Evolutionary conservation across 345 rosid species (phyloP), one percentile per base, ranked within the genome.

Genomic region (Draba incana): DNA sequence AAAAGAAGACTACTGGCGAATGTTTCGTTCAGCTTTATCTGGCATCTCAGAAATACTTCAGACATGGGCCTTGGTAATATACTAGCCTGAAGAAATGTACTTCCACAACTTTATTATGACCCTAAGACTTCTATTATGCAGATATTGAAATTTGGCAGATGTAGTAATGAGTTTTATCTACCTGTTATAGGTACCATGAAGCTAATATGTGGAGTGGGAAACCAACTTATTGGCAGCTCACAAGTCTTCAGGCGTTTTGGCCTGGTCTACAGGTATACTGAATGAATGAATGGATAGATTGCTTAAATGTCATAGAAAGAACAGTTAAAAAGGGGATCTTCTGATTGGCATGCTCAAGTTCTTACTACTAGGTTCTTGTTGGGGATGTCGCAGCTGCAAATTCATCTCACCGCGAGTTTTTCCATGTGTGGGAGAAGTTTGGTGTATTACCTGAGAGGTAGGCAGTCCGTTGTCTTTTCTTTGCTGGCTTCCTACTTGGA

Each of bases 221-320:
- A 77, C 90, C 98, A 66, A 93, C 98, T 53, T 85, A 93, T 71
- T 93, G 98, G 98, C 98, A 93, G 82, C 90, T 93, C 71, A 93
- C 97, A 66, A 93, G 98, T 79, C 97, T 93, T 78, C 98, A 93
- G 84, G 97, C 98, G 60, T 93, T 93, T 81, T 93, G 98, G 98
- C 98, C 98, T 51, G 97, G 98, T 71, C 83, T 93, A 41, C 98
- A 93, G 89, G 98, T 80, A 74, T 72, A 68, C 79, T 69, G 45
- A 66, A 44, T 69, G 43, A 68, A 67, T 69, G 49, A 66, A 44
- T 67, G 46, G 64, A 67, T 28, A 10, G 16, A 52, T 27, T 27
- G 14, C 24, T 49, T 65, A 33, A 50, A 72, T 23, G 2, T 16
- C 66, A 4, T 20, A n/a, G 25, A 39, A 57, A 64, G 23, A 57